phyloP scores from a whole-genome alignment of 2,329 filamentous ascomycete species.

The Xylaria sp. region DNA sequence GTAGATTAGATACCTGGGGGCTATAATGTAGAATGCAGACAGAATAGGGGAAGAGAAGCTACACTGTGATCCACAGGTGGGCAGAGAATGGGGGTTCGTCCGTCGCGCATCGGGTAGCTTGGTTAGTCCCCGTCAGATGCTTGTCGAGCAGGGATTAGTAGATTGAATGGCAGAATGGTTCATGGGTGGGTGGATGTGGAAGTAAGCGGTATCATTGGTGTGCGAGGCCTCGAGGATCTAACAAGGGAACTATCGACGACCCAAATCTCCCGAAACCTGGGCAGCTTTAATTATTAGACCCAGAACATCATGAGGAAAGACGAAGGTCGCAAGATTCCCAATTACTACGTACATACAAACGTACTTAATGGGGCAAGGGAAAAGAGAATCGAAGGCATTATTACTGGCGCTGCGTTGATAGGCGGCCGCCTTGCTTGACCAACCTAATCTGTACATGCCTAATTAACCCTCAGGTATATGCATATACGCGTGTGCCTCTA shows the following conservation, averaged over 20 bases:
- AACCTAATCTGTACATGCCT: neutral
- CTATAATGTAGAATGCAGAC: no score
- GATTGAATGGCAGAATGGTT: slow-evolving; percentile 6
- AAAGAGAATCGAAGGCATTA: no score
- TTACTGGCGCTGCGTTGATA: neutral
- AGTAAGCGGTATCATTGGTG: slow-evolving; percentile 16
- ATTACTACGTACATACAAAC: neutral
- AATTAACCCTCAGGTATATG: no score
- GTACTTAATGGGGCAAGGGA: neutral
- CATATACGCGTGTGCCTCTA: no score
- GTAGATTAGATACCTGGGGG: no score
- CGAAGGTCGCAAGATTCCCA: no score
- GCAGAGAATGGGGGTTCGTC: neutral
- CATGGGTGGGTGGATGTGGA: slow-evolving; percentile 6
- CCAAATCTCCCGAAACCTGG: slow-evolving; percentile 13
- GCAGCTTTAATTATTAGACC: neutral
- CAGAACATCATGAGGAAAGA: neutral
- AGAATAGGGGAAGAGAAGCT: neutral
- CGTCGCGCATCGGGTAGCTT: neutral
- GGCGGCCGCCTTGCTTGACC: neutral
- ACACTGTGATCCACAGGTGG: neutral
- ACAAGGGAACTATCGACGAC: slow-evolving; percentile 22
- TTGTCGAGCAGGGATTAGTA: slow-evolving; percentile 7
- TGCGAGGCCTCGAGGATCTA: neutral
- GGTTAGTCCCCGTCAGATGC: neutral